Conservation (phyloP, 768 basidiomycete genomes). For the Hydnum rufescens region DNA sequence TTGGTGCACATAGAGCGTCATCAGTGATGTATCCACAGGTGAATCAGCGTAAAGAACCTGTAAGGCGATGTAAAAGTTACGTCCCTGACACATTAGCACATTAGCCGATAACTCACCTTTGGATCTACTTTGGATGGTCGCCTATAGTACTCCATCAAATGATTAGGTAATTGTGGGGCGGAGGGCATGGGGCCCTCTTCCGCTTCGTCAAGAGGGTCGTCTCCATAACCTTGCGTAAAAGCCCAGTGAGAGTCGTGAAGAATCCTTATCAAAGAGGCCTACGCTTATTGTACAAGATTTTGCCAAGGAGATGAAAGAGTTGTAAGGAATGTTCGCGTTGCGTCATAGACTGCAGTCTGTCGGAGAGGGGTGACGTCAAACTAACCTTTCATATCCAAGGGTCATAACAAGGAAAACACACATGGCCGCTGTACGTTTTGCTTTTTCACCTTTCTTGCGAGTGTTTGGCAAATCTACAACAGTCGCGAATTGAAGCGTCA, state of each 20-base stretch:
- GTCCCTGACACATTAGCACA: not conserved
- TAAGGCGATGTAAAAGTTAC: not conserved
- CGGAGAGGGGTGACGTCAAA: not conserved
- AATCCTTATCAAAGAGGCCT: no score
- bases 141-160: constrained; percentile 34
- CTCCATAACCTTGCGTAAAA: constrained; percentile 42
- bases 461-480: constrained; percentile 19
- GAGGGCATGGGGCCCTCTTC: constrained; percentile 37
- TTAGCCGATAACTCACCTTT: constrained; percentile 12
- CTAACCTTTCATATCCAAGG: not conserved
- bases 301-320: constrained; percentile 85
- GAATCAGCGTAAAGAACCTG: constrained; percentile 64
- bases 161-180: constrained; percentile 28
- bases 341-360: constrained; percentile 53
- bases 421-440: constrained; percentile 14
- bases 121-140: constrained; percentile 14
- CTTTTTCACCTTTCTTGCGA: constrained; percentile 13
- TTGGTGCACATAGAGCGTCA: constrained; percentile 82
- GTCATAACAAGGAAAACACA: constrained; percentile 10
- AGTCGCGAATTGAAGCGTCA: constrained; percentile 79
- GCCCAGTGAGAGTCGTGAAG: no score
- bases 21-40: constrained; percentile 78
- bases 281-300: constrained; percentile 93
- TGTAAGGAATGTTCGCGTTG: constrained; percentile 68
- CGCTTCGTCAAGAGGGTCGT: constrained; percentile 42